Percentiles rank a stretch among this genome's conserved stretches.
These are phyloP conservation scores for Parascedosporium putredinis DNA, from an alignment of 2,329 filamentous ascomycete genomes.

Conservation along the genomic window DNA sequence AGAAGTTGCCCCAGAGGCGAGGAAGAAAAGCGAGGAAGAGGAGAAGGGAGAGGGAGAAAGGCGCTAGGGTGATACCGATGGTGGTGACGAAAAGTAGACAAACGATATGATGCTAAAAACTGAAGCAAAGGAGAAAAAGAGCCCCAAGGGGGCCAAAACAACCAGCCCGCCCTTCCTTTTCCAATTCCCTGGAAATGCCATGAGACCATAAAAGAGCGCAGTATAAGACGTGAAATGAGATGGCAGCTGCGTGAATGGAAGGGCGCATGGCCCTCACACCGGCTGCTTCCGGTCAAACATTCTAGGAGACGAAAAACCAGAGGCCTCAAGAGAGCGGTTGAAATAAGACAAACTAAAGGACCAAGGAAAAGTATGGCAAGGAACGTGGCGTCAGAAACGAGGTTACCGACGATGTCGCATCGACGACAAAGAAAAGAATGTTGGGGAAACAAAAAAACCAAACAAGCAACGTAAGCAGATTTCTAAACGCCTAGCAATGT, in stretches of 20 bases:
- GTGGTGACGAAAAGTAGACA: too few species aligned
- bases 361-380: too few species aligned
- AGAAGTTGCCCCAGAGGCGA: too few species aligned
- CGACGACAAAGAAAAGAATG: too few species aligned
- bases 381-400: too few species aligned
- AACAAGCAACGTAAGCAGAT: background rate
- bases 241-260: background rate
- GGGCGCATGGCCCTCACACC: background rate
- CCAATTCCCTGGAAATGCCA: background rate
- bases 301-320: background rate
- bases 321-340: too few species aligned
- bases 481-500: background rate
- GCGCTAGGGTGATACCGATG: too few species aligned
- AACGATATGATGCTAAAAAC: too few species aligned
- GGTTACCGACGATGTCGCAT: too few species aligned
- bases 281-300: background rate
- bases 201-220: background rate
- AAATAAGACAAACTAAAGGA: too few species aligned
- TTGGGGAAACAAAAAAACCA: conserved; percentile 14
- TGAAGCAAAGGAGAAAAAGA: background rate
- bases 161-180: background rate
- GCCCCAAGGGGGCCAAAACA: background rate
- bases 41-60: background rate
- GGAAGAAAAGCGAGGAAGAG: background rate
- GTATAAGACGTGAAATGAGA: background rate